phyloP scores from a whole-genome alignment of 2,329 filamentous ascomycete genomes.

The Fusarium pilosicola region DNA sequence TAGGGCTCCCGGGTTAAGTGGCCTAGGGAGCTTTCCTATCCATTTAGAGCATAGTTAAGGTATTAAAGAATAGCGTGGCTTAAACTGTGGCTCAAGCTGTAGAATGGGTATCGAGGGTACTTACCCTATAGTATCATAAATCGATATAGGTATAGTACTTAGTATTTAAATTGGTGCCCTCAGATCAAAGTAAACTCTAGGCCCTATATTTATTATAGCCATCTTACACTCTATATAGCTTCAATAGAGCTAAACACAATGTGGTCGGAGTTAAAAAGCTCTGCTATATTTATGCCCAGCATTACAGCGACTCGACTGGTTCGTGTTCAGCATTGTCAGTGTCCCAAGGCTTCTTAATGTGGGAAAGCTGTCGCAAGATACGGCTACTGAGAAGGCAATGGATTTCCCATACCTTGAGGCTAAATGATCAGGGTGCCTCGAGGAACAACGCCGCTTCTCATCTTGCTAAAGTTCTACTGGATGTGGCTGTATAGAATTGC shows the following conservation, averaged over 20 bases:
- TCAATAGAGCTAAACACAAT: background rate
- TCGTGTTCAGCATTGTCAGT: background rate
- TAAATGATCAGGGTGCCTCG: background rate
- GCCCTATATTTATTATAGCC: background rate
- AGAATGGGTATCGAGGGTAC: background rate
- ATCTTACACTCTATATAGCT: background rate
- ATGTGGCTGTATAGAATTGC: background rate
- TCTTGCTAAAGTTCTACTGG: background rate
- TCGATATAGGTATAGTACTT: too few relatives aligned
- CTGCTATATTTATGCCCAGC: background rate
- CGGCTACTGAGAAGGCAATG: background rate
- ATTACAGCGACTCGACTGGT: background rate
- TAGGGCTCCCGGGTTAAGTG: background rate
- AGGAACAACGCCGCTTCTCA: background rate
- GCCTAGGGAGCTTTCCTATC: background rate
- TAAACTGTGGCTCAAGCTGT: background rate
- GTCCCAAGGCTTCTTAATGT: background rate
- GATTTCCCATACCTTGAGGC: background rate
- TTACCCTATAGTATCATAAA: background rate
- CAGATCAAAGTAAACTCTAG: background rate
- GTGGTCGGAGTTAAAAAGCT: background rate
- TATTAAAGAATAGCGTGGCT: background rate
- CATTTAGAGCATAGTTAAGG: background rate
- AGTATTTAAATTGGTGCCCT: too few relatives aligned
- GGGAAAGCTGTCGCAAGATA: background rate